Conservation (phyloP, 1,284 basidiomycete species). For the Grifola frondosa region DNA sequence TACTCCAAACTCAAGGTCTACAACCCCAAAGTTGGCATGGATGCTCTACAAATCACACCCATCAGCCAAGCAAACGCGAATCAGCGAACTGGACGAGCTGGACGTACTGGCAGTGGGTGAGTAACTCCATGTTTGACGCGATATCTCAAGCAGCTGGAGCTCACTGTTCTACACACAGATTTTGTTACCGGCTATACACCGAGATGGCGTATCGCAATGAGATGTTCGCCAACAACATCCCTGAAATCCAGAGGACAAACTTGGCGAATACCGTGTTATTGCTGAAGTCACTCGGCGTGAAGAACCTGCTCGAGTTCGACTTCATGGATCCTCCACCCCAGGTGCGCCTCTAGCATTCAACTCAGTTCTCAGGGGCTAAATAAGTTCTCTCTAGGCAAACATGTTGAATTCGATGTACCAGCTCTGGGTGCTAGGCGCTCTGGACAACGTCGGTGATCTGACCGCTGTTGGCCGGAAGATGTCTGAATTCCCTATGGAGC, state of each 20-base stretch:
- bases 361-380: conserved; percentile 45
- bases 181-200: conserved; percentile 96
- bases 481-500: conserved; percentile 99
- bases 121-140: conserved; percentile 29
- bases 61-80: conserved; percentile 98
- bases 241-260: conserved; percentile 97
- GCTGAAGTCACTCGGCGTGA: conserved; percentile 98
- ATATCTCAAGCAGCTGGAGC: background rate
- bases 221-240: conserved; percentile 95
- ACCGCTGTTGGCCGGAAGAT: conserved; percentile 93
- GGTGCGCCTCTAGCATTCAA: conserved; percentile 65
- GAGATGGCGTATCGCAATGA: conserved; percentile 98
- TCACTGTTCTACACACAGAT: conserved; percentile 44
- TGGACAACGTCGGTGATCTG: conserved; percentile 97
- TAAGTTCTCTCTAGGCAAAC: conserved; percentile 60
- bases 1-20: conserved; percentile 99
- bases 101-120: conserved; percentile 91
- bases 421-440: conserved; percentile 96
- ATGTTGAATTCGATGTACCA: conserved; percentile 99
- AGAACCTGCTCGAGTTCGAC: conserved; percentile 97
- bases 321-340: conserved; percentile 99
- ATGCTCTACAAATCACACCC: conserved; percentile 97
- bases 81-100: conserved; percentile 94
- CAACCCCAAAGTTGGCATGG: conserved; percentile 99
- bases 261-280: conserved; percentile 91